Percentiles rank a stretch among this genome's conserved stretches.
These are phyloP conservation scores for Trebouxia gelatinosa DNA, from an alignment of 163 green algal genomes.

Conservation along the genomic window DNA sequence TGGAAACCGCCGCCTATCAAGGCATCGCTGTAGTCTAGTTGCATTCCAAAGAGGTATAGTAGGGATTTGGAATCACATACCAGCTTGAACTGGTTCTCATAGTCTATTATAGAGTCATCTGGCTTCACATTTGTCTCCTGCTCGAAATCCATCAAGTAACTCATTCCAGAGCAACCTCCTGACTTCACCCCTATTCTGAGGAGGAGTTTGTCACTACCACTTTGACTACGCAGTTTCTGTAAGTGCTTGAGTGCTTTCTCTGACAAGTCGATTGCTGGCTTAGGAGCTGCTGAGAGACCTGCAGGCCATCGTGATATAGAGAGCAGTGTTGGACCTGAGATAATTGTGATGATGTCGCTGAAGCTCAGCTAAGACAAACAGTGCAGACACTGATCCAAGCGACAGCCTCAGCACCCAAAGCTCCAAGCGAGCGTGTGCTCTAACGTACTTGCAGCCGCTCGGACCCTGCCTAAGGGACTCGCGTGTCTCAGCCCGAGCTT, in stretches of 20 bases:
- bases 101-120: constrained; percentile 59
- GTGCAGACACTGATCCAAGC: no score
- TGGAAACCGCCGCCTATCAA: constrained; percentile 65
- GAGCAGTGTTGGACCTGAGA: no score
- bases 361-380: no score
- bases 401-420: no score
- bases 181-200: constrained; percentile 84
- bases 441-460: no score
- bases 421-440: no score
- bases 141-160: constrained; percentile 88
- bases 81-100: constrained; percentile 66
- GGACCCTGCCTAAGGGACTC: no score
- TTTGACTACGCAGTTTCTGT: constrained; percentile 64
- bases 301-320: no score
- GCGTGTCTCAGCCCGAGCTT: no score
- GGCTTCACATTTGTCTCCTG: constrained; percentile 51
- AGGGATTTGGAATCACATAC: constrained; percentile 88
- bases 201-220: constrained; percentile 57
- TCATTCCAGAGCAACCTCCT: constrained; percentile 73
- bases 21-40: constrained; percentile 77
- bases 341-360: no score
- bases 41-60: constrained; percentile 94
- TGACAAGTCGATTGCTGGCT: constrained; percentile 71
- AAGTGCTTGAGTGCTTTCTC: constrained; percentile 79
- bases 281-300: constrained; percentile 29